These are phyloP conservation scores for Microsporum audouinii DNA, from an alignment of 2,329 filamentous ascomycete species.

Conservation along the genomic window DNA sequence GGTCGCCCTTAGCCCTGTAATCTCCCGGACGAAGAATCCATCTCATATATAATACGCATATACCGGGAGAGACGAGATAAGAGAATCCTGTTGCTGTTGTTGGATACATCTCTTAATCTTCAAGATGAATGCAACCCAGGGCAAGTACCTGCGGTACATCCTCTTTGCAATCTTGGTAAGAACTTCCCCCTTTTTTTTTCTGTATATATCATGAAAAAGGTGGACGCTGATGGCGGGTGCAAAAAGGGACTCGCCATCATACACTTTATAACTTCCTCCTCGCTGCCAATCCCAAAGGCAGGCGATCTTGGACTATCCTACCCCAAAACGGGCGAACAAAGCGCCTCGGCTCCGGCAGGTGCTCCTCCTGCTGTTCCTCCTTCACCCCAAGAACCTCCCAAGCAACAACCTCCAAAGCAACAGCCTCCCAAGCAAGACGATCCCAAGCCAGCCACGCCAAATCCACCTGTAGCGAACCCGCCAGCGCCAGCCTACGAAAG, in stretches of 20 bases:
- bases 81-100: neutral
- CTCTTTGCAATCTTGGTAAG: constrained; percentile 73
- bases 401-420: constrained; percentile 6
- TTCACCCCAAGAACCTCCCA: constrained; percentile 7
- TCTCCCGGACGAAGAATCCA: neutral
- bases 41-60: neutral
- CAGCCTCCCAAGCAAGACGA: neutral
- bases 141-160: constrained; percentile 47
- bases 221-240: neutral
- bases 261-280: constrained; percentile 64
- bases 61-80: neutral
- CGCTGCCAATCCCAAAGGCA: constrained; percentile 21
- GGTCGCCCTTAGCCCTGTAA: neutral
- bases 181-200: constrained; percentile 14
- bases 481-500: constrained; percentile 38
- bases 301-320: constrained; percentile 11
- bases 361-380: neutral
- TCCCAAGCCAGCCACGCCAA: constrained; percentile 16
- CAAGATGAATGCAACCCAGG: constrained; percentile 23
- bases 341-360: neutral
- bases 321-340: neutral
- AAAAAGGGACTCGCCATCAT: constrained; percentile 52
- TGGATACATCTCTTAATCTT: neutral
- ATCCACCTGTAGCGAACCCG: constrained; percentile 37
- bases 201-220: neutral